These are phyloP conservation scores for Ganoderma boninense DNA, from an alignment of 1,284 basidiomycete species.

Conservation along the genomic window DNA sequence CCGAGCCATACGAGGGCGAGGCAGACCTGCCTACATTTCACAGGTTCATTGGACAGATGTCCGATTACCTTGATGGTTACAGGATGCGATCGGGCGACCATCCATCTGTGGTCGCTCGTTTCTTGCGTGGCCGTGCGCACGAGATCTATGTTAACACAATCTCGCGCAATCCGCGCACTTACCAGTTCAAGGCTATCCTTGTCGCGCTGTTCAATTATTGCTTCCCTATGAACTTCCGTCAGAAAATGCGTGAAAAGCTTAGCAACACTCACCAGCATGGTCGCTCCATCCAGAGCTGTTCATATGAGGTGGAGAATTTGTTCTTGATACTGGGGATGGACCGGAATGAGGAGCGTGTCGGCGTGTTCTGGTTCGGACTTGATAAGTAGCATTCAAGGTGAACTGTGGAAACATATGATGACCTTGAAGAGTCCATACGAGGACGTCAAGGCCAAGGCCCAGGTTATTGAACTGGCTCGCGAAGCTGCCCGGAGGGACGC, in stretches of 20 bases:
- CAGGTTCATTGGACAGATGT: constrained; percentile 27
- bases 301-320: constrained; percentile 43
- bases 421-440: constrained; percentile 33
- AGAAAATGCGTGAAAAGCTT: constrained; percentile 32
- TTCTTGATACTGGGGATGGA: constrained; percentile 42
- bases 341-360: constrained; percentile 41
- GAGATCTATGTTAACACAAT: constrained; percentile 50
- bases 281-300: constrained; percentile 35
- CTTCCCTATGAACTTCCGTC: constrained; percentile 50
- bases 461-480: constrained; percentile 26
- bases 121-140: constrained; percentile 46
- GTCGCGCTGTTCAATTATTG: constrained; percentile 51
- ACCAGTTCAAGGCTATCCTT: constrained; percentile 43
- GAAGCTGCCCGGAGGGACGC: background rate
- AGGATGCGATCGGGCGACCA: background rate
- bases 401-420: constrained; percentile 40
- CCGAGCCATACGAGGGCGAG: constrained; percentile 25
- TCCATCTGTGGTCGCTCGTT: constrained; percentile 16
- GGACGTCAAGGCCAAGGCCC: constrained; percentile 13
- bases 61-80: constrained; percentile 19
- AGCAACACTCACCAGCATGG: constrained; percentile 26
- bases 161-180: constrained; percentile 32
- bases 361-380: constrained; percentile 47
- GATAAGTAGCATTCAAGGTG: constrained; percentile 37
- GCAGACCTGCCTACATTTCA: constrained; percentile 30